Base-by-base conservation (phyloP, 1,284 basidiomycete species). In the Tilletia horrida region DNA sequence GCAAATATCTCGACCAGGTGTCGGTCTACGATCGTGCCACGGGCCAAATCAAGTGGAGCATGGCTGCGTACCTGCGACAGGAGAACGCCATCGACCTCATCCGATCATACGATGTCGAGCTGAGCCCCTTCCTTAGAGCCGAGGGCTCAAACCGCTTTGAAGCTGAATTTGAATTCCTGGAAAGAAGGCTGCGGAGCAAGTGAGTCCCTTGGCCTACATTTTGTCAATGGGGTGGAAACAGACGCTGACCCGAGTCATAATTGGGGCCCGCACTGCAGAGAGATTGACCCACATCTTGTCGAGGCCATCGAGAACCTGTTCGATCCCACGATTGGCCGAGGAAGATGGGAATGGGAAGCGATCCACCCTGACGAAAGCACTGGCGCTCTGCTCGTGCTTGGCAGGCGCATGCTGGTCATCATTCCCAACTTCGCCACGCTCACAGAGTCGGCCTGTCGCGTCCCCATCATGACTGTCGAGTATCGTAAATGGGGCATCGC, bases 401-500 rank as follows among this genome's bases (percentile, higher is more conserved):
- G 31, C 27, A 2, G 27, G n/a, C 8, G 11, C 29, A 31, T 59
- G 55, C 7, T 40, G 27, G 29, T 35, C 18, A 40, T 59, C 29
- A 40, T 59, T 40, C 55, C 55, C 27, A 59, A 59, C 55, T 59
- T 59, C 21, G 55, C 55, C 13, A n/a, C 29, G 27, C 55, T 59
- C 9, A 59, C 14, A 18, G 55, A 59, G 55, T 31, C 55, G 29
- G 31, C 18, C 14, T 59, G 55, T 59, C 29, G 31, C 7, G 55
- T 35, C 14, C 55, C 55, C 16, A 59, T 59, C 29, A 14, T 35
- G 55, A 21, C 27, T 18, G n/a, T 59, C 29, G 14, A 31, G 13
- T 59, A 59, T n/a, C 16, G n/a, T 21, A 25, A 23, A n/a, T n/a
- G 50, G 50, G 50, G 21, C 23, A 13, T 23, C 35, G 35, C 50